phyloP scores from a whole-genome alignment of 495 filamentous ascomycete genomes.

The Neurospora sp. region DNA sequence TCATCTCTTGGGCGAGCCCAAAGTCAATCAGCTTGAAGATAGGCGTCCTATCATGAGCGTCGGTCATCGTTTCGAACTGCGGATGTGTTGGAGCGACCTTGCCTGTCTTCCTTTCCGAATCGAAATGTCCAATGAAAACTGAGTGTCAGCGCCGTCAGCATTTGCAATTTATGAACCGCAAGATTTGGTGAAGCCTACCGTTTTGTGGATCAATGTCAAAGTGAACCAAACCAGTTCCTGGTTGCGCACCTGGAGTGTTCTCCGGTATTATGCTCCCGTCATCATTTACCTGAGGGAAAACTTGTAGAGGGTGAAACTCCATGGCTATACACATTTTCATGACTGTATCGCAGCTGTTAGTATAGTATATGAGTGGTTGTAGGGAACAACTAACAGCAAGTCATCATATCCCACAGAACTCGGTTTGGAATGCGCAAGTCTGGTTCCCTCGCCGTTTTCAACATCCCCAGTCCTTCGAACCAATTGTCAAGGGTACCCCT shows the following conservation, averaged over 20 bases:
- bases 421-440: background rate
- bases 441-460: background rate
- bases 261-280: background rate
- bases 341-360: background rate
- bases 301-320: background rate
- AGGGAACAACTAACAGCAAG: background rate
- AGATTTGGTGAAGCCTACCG: background rate
- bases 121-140: background rate
- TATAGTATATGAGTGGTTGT: background rate
- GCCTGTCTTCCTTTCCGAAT: background rate
- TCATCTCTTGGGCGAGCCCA: background rate
- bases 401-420: background rate
- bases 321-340: background rate
- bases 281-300: background rate
- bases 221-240: background rate
- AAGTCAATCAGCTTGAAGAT: background rate
- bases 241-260: background rate
- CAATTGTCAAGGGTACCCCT: background rate
- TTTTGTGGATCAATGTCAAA: conserved; percentile 6
- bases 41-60: background rate
- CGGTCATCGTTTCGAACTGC: background rate
- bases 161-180: background rate
- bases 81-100: background rate
- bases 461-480: background rate
- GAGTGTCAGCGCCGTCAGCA: background rate